Percentiles rank a stretch among this genome's conserved stretches.
Evolutionary conservation across 1,284 basidiomycete genomes (phyloP).

Genomic region (Ganoderma lingzhi): DNA sequence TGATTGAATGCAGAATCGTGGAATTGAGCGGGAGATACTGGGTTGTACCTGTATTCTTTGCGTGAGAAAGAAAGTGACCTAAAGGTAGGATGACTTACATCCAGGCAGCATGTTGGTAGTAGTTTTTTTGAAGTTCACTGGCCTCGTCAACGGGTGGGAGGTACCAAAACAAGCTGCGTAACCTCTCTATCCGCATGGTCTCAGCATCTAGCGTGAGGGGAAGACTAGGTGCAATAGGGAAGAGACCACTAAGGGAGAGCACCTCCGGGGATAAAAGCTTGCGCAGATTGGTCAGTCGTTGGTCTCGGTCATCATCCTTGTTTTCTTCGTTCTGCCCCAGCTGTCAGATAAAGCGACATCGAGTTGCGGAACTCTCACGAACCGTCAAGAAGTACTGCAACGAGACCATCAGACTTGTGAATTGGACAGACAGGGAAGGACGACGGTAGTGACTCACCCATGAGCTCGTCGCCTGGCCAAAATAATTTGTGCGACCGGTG

Average conservation of each 20-base stretch:
- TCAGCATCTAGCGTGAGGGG: constrained; percentile 52
- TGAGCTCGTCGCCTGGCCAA: constrained; percentile 79
- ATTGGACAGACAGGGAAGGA: constrained; percentile 14
- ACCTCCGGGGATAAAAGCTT: constrained; percentile 67
- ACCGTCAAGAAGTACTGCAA: constrained; percentile 79
- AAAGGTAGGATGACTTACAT: constrained; percentile 55
- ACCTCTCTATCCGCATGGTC: constrained; percentile 48
- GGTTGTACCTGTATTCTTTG: constrained; percentile 67
- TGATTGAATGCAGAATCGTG: constrained; percentile 67
- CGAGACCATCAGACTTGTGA: not conserved
- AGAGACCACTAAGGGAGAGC: constrained; percentile 65
- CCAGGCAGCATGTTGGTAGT: constrained; percentile 78
- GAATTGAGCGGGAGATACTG: constrained; percentile 70
- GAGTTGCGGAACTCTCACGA: constrained; percentile 26
- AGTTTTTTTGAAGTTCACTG: constrained; percentile 65
- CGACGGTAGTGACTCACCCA: constrained; percentile 56
- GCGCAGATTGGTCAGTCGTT: constrained; percentile 57
- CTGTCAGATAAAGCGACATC: constrained; percentile 15
- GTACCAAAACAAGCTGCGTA: constrained; percentile 72
- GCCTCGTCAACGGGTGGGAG: constrained; percentile 69
- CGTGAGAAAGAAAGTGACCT: constrained; percentile 9
- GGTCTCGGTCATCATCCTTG: constrained; percentile 63
- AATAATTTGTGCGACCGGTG: constrained; percentile 76
- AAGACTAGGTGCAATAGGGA: constrained; percentile 65
- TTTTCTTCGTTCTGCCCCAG: constrained; percentile 60